Evolutionary conservation across 176 grass and related monocot species (phyloP).

Genomic region (barley (Hordeum vulgare)): MorexV3_pseudomolecules_assembly NC_058522.1:25043089-25043588

Average conservation of each 20-base stretch:
- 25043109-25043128: background rate
- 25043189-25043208: background rate
- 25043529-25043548: background rate
- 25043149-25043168: background rate
- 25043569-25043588: background rate
- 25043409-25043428: conserved; percentile 3
- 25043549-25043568: background rate
- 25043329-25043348: background rate
- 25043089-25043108: too few species aligned
- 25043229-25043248: background rate
- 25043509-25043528: background rate
- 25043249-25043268: background rate
- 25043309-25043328: background rate
- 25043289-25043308: background rate
- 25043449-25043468: background rate
- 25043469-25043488: background rate
- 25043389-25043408: background rate
- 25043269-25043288: background rate
- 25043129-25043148: background rate
- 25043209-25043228: background rate
- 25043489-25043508: background rate
- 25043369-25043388: background rate
- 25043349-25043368: background rate
- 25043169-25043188: background rate
- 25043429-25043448: background rate